phyloP scores from a whole-genome alignment of 805 yeast genomes.

The Nakazawaea sp. region DNA sequence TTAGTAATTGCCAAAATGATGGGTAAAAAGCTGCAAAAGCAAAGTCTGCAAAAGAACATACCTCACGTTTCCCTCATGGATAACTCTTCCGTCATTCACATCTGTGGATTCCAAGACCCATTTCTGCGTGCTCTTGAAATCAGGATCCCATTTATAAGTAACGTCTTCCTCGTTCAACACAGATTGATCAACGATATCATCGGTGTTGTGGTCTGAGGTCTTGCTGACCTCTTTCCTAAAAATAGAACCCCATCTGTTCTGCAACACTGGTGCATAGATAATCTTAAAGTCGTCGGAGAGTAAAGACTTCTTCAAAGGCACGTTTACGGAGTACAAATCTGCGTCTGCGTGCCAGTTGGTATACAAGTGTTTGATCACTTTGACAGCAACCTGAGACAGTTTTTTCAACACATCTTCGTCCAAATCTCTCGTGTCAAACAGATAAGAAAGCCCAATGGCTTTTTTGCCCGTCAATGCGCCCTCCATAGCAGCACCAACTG shows the following conservation, averaged over 20 bases:
- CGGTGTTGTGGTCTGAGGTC: slow-evolving; percentile 13
- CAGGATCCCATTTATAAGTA: slow-evolving; percentile 74
- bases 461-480: slow-evolving; percentile 67
- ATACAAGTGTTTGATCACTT: slow-evolving; percentile 52
- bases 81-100: slow-evolving; percentile 65
- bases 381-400: slow-evolving; percentile 66
- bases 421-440: slow-evolving; percentile 56
- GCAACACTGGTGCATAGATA: slow-evolving; percentile 69
- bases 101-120: slow-evolving; percentile 34
- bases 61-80: slow-evolving; percentile 57
- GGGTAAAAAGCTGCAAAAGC: neutral
- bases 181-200: slow-evolving; percentile 43
- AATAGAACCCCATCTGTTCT: slow-evolving; percentile 73
- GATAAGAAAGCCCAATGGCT: slow-evolving; percentile 80
- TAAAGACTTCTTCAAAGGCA: slow-evolving; percentile 52
- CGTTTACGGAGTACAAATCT: slow-evolving; percentile 77
- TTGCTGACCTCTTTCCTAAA: slow-evolving; percentile 27
- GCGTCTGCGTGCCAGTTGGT: slow-evolving; percentile 48
- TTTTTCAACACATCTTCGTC: slow-evolving; percentile 41
- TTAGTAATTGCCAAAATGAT: slow-evolving; percentile 28
- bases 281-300: slow-evolving; percentile 45
- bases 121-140: slow-evolving; percentile 61
- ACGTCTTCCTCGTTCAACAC: slow-evolving; percentile 31
- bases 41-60: too few relatives aligned
- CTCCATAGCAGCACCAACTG: slow-evolving; percentile 96